Conservation (phyloP, 768 basidiomycete species). For the Termitomyces sp. region DNA sequence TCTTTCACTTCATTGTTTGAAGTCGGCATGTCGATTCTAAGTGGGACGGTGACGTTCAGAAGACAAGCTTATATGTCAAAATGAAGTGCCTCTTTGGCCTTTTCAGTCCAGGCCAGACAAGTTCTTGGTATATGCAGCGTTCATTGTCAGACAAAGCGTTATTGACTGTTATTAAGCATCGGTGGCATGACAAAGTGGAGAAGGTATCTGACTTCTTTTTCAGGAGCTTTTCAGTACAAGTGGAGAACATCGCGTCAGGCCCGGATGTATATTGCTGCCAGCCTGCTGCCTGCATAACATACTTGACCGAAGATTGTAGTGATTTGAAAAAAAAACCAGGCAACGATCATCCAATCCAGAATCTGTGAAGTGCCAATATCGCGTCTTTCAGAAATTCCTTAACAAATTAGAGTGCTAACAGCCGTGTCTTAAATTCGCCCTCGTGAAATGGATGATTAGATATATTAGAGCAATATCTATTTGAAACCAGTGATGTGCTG, state of each 20-base stretch:
- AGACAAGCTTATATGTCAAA: not conserved
- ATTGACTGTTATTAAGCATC: not conserved
- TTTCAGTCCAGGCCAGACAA: not conserved
- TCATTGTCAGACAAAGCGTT: slow-evolving; percentile 4
- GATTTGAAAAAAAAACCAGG: not conserved
- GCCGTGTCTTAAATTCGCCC: not conserved
- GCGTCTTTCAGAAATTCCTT: not conserved
- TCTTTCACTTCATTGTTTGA: not conserved
- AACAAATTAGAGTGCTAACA: not conserved
- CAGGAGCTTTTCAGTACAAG: not conserved
- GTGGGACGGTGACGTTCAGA: not conserved
- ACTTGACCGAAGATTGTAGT: not conserved
- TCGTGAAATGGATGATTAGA: too few relatives aligned
- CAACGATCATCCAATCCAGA: not conserved
- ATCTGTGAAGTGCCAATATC: too few relatives aligned
- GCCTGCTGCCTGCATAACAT: not conserved
- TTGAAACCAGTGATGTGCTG: too few relatives aligned
- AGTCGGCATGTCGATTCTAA: not conserved
- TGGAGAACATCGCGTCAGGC: not conserved
- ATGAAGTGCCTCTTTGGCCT: not conserved
- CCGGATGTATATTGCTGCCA: not conserved
- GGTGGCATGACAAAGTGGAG: not conserved
- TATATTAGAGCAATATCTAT: not conserved
- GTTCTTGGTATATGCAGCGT: not conserved
- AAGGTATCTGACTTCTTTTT: not conserved